phyloP scores from a whole-genome alignment of 768 basidiomycete genomes.

The Pleurotus giganteus region DNA sequence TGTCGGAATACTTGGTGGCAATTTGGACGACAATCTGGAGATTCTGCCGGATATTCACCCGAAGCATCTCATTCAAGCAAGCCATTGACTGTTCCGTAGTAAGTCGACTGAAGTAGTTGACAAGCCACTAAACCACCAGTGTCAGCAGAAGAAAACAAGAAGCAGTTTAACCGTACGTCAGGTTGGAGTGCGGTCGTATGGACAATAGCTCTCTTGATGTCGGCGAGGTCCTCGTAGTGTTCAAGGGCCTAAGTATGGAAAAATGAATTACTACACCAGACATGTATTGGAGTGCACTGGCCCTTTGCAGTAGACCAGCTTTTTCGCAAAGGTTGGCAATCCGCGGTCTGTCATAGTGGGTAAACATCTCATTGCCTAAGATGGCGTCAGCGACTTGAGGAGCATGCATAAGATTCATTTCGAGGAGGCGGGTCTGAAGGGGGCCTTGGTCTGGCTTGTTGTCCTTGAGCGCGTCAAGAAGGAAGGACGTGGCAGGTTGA shows the following conservation, averaged over 20 bases:
- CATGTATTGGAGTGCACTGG: conserved; percentile 34
- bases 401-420: conserved; percentile 97
- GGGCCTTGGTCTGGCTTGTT: conserved; percentile 97
- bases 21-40: conserved; percentile 95
- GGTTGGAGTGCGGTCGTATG: conserved; percentile 82
- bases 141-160: conserved; percentile 10
- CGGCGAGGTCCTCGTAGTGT: conserved; percentile 96
- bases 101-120: conserved; percentile 93
- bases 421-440: conserved; percentile 92
- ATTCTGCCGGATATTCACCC: conserved; percentile 96
- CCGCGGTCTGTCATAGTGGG: conserved; percentile 92
- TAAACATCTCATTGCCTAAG: conserved; percentile 98
- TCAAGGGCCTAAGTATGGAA: conserved; percentile 77
- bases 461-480: conserved; percentile 96
- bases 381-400: conserved; percentile 99
- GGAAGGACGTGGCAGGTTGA: conserved; percentile 97
- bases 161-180: conserved; percentile 51
- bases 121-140: conserved; percentile 95
- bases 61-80: conserved; percentile 96
- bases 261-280: conserved; percentile 10
- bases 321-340: conserved; percentile 99
- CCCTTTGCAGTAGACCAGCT: conserved; percentile 92
- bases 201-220: conserved; percentile 97
- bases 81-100: conserved; percentile 97
- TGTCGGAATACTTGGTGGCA: conserved; percentile 98